phyloP scores from a whole-genome alignment of 2,329 filamentous ascomycete genomes.

The Penicillium nordicum region DNA sequence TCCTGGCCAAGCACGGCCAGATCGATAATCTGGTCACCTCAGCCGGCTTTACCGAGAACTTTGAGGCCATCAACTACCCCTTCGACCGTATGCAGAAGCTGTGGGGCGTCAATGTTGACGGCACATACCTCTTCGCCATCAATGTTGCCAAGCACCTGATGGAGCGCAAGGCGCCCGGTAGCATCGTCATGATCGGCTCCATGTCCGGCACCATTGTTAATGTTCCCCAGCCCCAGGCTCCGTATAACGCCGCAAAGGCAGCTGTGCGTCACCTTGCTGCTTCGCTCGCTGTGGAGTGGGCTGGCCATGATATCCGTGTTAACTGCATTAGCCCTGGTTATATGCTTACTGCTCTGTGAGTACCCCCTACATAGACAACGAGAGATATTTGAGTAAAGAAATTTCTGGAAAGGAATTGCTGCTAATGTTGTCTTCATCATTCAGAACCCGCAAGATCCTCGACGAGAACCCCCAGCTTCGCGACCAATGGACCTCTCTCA shows the following conservation, averaged over 20 bases:
- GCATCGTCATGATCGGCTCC: conserved; percentile 91
- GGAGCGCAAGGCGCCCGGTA: conserved; percentile 72
- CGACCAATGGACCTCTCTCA: conserved; percentile 85
- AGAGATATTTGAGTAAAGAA: neutral
- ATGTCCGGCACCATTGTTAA: conserved; percentile 96
- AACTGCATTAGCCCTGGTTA: conserved; percentile 96
- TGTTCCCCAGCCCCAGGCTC: conserved; percentile 86
- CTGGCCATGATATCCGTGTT: conserved; percentile 78
- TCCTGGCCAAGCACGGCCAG: conserved; percentile 69
- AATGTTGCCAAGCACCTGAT: conserved; percentile 85
- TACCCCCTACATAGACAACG: neutral
- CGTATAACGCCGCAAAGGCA: conserved; percentile 91
- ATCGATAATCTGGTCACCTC: conserved; percentile 92
- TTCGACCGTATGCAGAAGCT: conserved; percentile 88
- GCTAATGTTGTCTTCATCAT: conserved; percentile 1
- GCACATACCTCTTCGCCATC: conserved; percentile 84
- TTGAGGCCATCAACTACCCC: conserved; percentile 85
- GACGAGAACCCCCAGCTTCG: conserved; percentile 89
- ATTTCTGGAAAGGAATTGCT: neutral
- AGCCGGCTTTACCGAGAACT: conserved; percentile 96
- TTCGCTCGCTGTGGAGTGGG: conserved; percentile 92
- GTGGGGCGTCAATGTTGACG: conserved; percentile 90
- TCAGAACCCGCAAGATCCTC: conserved; percentile 85
- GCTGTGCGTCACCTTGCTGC: conserved; percentile 84
- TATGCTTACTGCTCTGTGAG: conserved; percentile 90